Evolutionary conservation across 257 asterid genomes (phyloP), one percentile per base, ranked within the genome.

Genomic region (Penstemon davidsonii): DNA sequence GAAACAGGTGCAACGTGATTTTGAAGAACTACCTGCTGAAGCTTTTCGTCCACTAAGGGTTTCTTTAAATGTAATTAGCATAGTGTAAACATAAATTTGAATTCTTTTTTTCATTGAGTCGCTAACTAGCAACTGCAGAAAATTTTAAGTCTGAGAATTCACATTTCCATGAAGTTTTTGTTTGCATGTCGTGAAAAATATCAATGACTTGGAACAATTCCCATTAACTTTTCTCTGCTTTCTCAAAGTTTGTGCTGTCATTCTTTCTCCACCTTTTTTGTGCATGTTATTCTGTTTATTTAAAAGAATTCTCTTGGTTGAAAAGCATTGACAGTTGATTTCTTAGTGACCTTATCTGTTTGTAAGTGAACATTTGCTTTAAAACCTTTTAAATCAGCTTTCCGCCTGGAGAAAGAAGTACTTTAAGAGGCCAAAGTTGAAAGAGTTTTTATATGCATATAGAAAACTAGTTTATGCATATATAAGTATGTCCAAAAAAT

Each of bases 11-110:
- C 99, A 94, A 76, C 90, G 97, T 66, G 99, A 94, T 82, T 91
- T 91, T 81, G 99, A 94, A 80, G 99, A 94, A 81, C 85, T 94
- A 58, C 99, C 99, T 75, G 81, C 96, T 18, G 99, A 94, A 82
- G 97, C 97, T 75, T 88, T 94, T 80, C 88, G 89, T 74, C 88
- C 96, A 5, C 81, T 94, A 10, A 88, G 95, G 39, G 86, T 87
- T 79, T 94, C 99, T 72, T 75, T 94, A 75, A 91, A 83, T 82
- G 99, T 94, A 82, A 82, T 96, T 74, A 13, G 33, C 56, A 43
- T 13, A 61, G 19, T 63, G 53, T 47, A 45, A 1, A 25, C 8
- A 51, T 11, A 19, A 9, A 25, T 45, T 7, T 19, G 45, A 11
- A 36, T 46, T 6, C 11, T 12, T 12, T 8, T n/a, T 46, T 42